Evolutionary conservation across 306 rosid species (phyloP), one percentile per base, ranked within the genome.

Genomic region (Cicer judaicum): DNA sequence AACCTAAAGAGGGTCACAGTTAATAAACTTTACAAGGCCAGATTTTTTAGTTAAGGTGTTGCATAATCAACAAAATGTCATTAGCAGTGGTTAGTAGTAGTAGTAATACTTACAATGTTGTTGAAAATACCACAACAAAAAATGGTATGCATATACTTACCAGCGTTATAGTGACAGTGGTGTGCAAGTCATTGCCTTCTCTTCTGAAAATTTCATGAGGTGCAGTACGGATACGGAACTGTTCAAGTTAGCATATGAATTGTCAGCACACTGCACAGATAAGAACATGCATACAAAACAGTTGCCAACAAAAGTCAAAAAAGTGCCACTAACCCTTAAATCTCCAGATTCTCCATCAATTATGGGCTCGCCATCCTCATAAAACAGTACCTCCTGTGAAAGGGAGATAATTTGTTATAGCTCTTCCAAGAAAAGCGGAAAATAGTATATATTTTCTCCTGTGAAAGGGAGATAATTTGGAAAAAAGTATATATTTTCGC

Each of bases 291-390:
- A 36, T 29, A 75, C 10, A 19, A 41, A 68, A 34, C 61, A 82
- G 14, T 53, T 40, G 14, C 73, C 15, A 70, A 38, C 16, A 57
- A 64, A 63, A 44, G 61, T 73, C 41, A 55, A 73, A 62, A 48
- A 41, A 9, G 46, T 19, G 59, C 68, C 3, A 85, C 92, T 64
- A 77, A 92, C 99, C 90, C 85, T 89, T 67, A 94, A 85, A 83
- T 94, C 99, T 78, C 98, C 99, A 74, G 97, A 67, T 87, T 94
- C 99, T 76, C 98, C 99, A 60, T 94, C 99, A 55, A 92, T 81
- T 83, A 78, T 87, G 73, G 99, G 96, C 80, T 94, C 99, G 12
- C 99, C 99, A 73, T 94, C 99, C 86, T 94, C 99, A 79, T 92
- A 94, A 84, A 94, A 94, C 59, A 89, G 86, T 73, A 94, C 93